A percentile compares a stretch with the other conserved stretches of the same genome.
These are phyloP conservation scores for Vigna hirtella DNA, from an alignment of 306 rosid genomes.

Conservation along the genomic window DNA sequence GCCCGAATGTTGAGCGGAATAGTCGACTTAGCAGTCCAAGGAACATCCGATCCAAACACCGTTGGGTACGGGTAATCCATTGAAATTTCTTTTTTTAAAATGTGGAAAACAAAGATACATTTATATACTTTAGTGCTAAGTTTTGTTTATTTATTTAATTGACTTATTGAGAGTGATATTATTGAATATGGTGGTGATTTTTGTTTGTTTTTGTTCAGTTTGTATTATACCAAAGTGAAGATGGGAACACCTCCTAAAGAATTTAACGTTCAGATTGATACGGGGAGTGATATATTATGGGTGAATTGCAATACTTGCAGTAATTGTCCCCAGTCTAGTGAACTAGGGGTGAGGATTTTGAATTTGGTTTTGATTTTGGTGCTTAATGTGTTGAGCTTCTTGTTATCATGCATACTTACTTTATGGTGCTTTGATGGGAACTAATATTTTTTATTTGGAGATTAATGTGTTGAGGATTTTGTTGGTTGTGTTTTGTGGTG, in stretches of 20 bases:
- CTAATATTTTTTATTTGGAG: constrained; percentile 20
- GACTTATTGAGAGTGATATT: constrained; percentile 36
- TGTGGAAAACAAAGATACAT: background rate
- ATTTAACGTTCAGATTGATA: constrained; percentile 90
- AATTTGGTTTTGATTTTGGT: background rate
- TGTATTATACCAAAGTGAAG: constrained; percentile 87
- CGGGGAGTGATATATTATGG: constrained; percentile 98
- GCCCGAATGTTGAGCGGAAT: constrained; percentile 78
- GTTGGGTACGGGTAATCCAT: constrained; percentile 66
- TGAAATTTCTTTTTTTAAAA: constrained; percentile 19
- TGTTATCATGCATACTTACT: constrained; percentile 30
- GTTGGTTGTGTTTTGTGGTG: constrained; percentile 44
- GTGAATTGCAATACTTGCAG: constrained; percentile 85
- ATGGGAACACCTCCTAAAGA: constrained; percentile 92
- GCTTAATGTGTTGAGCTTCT: background rate
- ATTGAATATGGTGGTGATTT: background rate
- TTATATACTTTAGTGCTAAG: background rate
- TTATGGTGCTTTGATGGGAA: constrained; percentile 4
- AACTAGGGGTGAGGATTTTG: constrained; percentile 70
- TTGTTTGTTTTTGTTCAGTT: constrained; percentile 58
- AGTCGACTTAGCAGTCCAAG: constrained; percentile 81
- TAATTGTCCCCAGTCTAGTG: constrained; percentile 87
- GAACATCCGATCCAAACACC: constrained; percentile 77
- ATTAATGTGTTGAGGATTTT: constrained; percentile 15
- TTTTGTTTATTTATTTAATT: constrained; percentile 1